Base-by-base conservation (phyloP, 148 eudicot species). In the Nepenthes mirabilis region DNA sequence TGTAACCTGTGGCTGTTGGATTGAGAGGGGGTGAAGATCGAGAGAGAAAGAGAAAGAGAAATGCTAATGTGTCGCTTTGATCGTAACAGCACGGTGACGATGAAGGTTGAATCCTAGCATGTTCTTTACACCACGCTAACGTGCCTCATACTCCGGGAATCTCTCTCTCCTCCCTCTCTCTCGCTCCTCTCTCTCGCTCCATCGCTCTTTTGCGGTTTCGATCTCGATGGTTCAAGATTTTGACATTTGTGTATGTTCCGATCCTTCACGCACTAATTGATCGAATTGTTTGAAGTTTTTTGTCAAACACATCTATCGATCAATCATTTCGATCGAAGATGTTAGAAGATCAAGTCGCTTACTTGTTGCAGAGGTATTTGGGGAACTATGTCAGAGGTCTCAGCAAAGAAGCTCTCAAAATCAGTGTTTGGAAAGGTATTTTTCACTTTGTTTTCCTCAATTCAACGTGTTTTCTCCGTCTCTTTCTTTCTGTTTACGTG, bases 311-410 rank as follows among this genome's bases (percentile, higher is more conserved):
- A 11, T 52, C 37, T 52, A 1, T 36, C 55, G 7, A 33, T 35
- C 37, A 63, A 7, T 12, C 43, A 34, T 33, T 8, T 56, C 56
- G 58, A 23, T 23, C 35, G 55, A 85, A 81, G 77, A 93, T 88
- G 99, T 82, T 93, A 82, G 99, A 93, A 64, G 99, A 93, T 81
- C 96, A 93, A 68, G 99, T 93, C 5, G 89, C 96, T 58, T 74
- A 75, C 58, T 63, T 93, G 71, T 70, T 93, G 70, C 99, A 88
- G 82, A 82, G 88, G 72, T 93, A 88, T 62, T 74, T 93, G 66
- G 99, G 98, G 57, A 88, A 93, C 68, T 93, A 88, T 75, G 96
- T 93, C 35, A 70, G 79, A 71, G 96, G 96, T 3, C 95, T 93
- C 58, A 88, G 43, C 58, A 86, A 86, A 82, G 99, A 93, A 71